Evolutionary conservation across 139 green algal species (phyloP), one percentile per base, ranked within the genome.

Genomic region (Haematococcus sp.): DNA sequence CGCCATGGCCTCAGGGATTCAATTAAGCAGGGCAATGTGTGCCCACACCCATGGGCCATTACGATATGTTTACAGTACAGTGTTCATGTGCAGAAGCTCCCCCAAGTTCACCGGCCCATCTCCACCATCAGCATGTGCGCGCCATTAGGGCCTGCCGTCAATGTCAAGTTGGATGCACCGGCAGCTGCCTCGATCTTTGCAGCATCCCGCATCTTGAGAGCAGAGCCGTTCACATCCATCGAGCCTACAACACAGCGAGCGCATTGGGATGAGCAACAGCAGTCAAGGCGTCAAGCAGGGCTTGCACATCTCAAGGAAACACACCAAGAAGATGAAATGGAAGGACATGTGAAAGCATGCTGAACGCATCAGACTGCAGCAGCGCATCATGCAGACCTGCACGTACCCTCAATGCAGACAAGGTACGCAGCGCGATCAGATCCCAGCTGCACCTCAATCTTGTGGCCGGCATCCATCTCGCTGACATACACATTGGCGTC

Each of bases 401-500:
- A 52, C 69, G 17, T 56, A 81, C 89, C 90, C 63, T 94, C 89
- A 23, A 91, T 89, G 74, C 79, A 88, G 23, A 89, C 51, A 43
- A 91, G 40, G 73, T 92, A 91, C 0, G 78, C 80, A 56, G 88
- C 80, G 19, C 83, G 69, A 20, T 22, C 51, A 1, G 76, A 16
- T 2, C 43, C 79, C 30, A 92, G 74, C 35, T 40, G 30, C 55
- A 90, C 19, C 27, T 88, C 71, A 43, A 80, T 75, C 7, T 16
- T 34, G 7, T 74, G 55, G 19, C 69, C 81, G 1, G 86, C 66
- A 40, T 94, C 90, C 3, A 13, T 76, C 74, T 94, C 89, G 1
- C 75, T 86, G 35, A 94, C 89, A 61, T 87, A 86, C 40, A 95
- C 84, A 43, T 93, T 93, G 43, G 77, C 83, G 43, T 95, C 90